A percentile compares a stretch with the other conserved stretches of the same genome.
Evolutionary conservation across 768 basidiomycete species (phyloP).

Genomic region (Tephrocybe sp.): DNA sequence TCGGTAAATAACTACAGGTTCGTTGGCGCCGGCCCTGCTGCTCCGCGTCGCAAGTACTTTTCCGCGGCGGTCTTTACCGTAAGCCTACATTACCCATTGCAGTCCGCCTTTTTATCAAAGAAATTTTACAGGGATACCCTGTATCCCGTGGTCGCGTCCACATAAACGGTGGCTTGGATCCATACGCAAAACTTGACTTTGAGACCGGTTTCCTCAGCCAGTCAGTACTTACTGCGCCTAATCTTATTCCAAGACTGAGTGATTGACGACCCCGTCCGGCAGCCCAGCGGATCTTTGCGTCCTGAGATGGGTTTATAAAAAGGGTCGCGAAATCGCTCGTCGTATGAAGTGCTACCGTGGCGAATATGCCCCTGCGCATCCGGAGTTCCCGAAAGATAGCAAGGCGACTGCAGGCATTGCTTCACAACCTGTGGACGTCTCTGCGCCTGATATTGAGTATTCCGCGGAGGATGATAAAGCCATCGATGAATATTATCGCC

Average conservation of each 20-base stretch:
- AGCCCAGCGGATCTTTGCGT: conserved; percentile 42
- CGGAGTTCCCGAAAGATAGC: conserved; percentile 32
- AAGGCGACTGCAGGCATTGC: conserved; percentile 21
- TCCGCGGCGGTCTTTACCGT: conserved; percentile 15
- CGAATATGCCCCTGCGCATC: conserved; percentile 31
- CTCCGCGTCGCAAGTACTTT: conserved; percentile 23
- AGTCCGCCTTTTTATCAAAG: conserved; percentile 6
- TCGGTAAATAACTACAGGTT: conserved; percentile 11
- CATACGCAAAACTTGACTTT: conserved; percentile 40
- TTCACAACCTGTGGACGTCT: conserved; percentile 28
- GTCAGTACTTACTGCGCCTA: conserved; percentile 25
- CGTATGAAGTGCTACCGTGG: conserved; percentile 47
- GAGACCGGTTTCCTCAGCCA: conserved; percentile 41
- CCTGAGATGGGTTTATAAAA: conserved; percentile 54
- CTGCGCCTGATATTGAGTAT: conserved; percentile 35
- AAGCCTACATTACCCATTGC: conserved; percentile 17
- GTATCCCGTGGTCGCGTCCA: conserved; percentile 47
- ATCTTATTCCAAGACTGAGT: not conserved
- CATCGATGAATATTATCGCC: conserved; percentile 35
- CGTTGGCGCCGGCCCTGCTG: conserved; percentile 9
- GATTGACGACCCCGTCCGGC: not conserved
- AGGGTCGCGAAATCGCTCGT: conserved; percentile 48
- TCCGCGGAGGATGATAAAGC: conserved; percentile 36
- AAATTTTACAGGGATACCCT: conserved; percentile 39
- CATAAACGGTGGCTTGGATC: conserved; percentile 38